Evolutionary conservation across 495 filamentous ascomycete genomes (phyloP).

Genomic region (Talaromyces stipitatus): DNA sequence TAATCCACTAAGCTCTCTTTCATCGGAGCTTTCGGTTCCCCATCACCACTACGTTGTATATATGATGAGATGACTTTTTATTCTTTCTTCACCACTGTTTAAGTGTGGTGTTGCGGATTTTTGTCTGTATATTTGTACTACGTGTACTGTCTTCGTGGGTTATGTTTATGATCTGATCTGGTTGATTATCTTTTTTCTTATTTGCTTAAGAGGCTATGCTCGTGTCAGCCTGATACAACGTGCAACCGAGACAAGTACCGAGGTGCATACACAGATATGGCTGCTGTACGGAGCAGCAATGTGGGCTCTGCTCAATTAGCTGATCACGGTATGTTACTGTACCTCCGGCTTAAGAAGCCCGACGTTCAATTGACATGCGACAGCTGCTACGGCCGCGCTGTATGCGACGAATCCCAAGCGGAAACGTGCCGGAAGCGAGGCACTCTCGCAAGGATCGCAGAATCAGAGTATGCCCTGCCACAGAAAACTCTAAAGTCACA

Average conservation of each 20-base stretch:
- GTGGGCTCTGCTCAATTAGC: slow-evolving; percentile 23
- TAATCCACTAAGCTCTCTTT: neutral
- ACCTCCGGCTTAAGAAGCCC: slow-evolving; percentile 1
- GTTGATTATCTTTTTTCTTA: neutral
- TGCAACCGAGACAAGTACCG: too few species aligned
- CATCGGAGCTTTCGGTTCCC: neutral
- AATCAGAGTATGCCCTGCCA: neutral
- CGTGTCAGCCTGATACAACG: neutral
- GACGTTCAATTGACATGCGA: neutral
- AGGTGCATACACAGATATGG: neutral
- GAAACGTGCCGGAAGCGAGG: slow-evolving; percentile 27
- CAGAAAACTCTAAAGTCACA: neutral
- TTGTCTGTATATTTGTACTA: neutral
- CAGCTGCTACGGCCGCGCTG: slow-evolving; percentile 47
- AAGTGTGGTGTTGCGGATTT: too few species aligned
- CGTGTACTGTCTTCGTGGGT: neutral
- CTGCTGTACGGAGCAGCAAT: neutral
- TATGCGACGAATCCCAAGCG: slow-evolving; percentile 41
- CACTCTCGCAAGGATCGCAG: slow-evolving; percentile 37
- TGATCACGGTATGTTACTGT: slow-evolving; percentile 36
- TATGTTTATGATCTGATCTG: neutral
- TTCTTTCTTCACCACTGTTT: neutral
- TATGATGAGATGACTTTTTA: neutral
- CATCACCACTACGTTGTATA: neutral
- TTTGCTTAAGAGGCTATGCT: neutral